Evolutionary conservation across 306 rosid genomes (phyloP).

Genomic region (Dryas drummondii): DNA sequence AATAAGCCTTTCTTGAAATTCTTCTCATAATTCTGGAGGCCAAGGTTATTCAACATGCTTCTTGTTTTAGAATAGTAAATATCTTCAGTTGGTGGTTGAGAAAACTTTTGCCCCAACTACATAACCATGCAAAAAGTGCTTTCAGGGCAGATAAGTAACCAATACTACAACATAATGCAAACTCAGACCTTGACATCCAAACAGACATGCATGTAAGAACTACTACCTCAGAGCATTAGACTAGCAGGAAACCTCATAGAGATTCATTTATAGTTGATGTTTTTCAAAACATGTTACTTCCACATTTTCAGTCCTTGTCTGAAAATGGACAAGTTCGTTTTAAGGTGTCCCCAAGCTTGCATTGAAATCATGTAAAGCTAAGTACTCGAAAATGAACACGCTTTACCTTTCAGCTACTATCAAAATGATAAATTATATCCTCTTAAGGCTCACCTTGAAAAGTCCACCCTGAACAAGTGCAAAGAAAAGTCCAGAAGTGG

Average conservation of each 20-base stretch:
- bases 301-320: neutral
- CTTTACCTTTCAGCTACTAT: neutral
- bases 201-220: neutral
- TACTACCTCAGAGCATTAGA: slow-evolving; percentile 1
- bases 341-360: neutral
- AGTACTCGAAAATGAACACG: slow-evolving; percentile 13
- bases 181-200: neutral
- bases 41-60: slow-evolving; percentile 81
- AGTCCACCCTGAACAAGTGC: slow-evolving; percentile 97
- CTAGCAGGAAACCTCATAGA: slow-evolving; percentile 4
- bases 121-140: slow-evolving; percentile 6
- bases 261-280: neutral
- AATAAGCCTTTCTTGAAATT: slow-evolving; percentile 88
- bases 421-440: neutral
- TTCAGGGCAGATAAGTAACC: neutral
- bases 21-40: slow-evolving; percentile 82
- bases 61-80: slow-evolving; percentile 59
- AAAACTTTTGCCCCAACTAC: slow-evolving; percentile 85
- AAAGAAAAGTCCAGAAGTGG: slow-evolving; percentile 88
- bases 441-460: slow-evolving; percentile 62
- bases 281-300: slow-evolving; percentile 8
- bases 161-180: neutral
- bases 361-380: neutral
- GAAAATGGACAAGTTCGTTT: neutral
- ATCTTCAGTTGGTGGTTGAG: slow-evolving; percentile 75